Percentiles rank a stretch among this genome's conserved stretches.
Evolutionary conservation across 192 early-diverging fungal species (phyloP).

Genomic region (Coemansia sp.): DNA sequence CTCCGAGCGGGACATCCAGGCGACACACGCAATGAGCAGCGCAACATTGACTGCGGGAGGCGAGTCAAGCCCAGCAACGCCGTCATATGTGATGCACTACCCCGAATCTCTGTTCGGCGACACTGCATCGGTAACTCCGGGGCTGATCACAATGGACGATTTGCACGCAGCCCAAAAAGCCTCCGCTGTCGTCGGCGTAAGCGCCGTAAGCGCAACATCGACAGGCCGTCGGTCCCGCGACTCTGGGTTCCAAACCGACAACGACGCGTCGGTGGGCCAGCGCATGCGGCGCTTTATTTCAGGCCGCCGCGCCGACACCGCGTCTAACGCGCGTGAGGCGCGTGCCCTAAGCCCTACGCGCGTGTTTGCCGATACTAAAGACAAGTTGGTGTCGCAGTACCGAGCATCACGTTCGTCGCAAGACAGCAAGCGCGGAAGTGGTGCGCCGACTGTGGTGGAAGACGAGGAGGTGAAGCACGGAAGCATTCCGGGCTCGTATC

Average conservation of each 20-base stretch:
- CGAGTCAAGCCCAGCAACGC: conserved; percentile 23
- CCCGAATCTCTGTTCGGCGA: conserved; percentile 50
- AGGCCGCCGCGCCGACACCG: conserved; percentile 26
- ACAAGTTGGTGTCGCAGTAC: conserved; percentile 30
- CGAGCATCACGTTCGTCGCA: conserved; percentile 33
- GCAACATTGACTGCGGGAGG: background rate
- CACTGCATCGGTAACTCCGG: conserved; percentile 31
- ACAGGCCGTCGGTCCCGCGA: conserved; percentile 38
- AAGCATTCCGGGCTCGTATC: conserved; percentile 49
- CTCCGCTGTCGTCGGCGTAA: conserved; percentile 44
- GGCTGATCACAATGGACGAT: conserved; percentile 45
- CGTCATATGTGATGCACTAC: conserved; percentile 54
- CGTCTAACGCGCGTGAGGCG: conserved; percentile 12
- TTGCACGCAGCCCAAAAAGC: conserved; percentile 52
- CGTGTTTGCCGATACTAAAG: conserved; percentile 18
- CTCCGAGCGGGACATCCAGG: conserved; percentile 1
- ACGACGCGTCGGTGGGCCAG: conserved; percentile 34
- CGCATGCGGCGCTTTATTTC: conserved; percentile 53
- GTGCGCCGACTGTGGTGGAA: conserved; percentile 19
- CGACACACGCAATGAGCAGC: conserved; percentile 15
- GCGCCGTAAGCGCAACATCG: conserved; percentile 40
- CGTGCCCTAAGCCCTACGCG: conserved; percentile 21
- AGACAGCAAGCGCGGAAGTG: conserved; percentile 39
- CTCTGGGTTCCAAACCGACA: conserved; percentile 29
- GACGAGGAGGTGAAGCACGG: conserved; percentile 19